Conservation (phyloP, 2,329 filamentous ascomycete species). For the Ophiostoma sp. region DNA sequence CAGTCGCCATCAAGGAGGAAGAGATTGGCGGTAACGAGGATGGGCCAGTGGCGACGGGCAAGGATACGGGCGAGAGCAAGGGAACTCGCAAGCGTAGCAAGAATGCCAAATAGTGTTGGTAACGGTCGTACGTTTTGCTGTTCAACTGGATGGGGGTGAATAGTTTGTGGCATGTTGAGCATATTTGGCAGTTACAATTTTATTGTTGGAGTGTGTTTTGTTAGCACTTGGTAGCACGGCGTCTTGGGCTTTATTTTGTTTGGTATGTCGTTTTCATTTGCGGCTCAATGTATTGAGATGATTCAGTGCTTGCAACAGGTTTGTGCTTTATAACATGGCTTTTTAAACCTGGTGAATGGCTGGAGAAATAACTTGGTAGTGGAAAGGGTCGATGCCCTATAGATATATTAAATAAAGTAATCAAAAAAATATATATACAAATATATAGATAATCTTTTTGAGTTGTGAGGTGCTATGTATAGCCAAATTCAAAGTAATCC, state of each 20-base stretch:
- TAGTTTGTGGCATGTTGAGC: background rate
- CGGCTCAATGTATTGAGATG: background rate
- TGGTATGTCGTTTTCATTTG: background rate
- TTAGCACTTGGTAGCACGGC: conserved; percentile 17
- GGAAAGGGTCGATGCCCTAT: background rate
- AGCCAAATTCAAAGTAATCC: conserved; percentile 5
- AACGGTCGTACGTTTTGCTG: background rate
- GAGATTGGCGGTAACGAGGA: background rate
- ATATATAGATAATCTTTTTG: background rate
- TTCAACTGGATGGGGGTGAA: background rate
- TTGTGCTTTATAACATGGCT: background rate
- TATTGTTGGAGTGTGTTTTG: background rate
- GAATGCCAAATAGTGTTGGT: conserved; percentile 15
- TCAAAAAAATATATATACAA: background rate
- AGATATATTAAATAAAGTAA: background rate
- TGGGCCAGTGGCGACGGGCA: conserved; percentile 4
- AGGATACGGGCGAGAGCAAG: background rate
- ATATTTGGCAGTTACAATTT: background rate
- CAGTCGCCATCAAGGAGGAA: background rate
- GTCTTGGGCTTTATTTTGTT: conserved; percentile 12
- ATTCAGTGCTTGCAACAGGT: background rate
- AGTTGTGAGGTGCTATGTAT: conserved; percentile 19
- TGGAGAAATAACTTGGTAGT: background rate
- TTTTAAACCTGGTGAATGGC: background rate
- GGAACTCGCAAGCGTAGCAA: conserved; percentile 18